Evolutionary conservation across 192 early-diverging fungal species (phyloP), one percentile per base, ranked within the genome.

Genomic region (Coemansia sp.): DNA sequence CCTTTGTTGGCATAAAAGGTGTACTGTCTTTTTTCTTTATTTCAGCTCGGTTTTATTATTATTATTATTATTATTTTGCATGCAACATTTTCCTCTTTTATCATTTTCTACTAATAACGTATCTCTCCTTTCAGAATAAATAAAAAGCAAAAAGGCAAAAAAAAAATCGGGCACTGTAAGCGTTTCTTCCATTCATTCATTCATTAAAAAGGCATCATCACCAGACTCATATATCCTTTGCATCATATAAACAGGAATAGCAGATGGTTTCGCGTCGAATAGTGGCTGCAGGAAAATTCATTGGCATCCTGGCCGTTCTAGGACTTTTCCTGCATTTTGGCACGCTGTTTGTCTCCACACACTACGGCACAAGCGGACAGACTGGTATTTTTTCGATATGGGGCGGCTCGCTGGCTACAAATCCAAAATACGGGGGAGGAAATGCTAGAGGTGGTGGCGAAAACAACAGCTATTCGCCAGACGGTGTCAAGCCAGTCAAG

Each of bases 291-390:
- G 54, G 62, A 54, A 81, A 81, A 62, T 68, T 81, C 49, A 8
- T 73, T 16, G 71, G 73, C 48, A 55, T 81, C 42, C 15, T 81
- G 49, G 67, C 61, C 6, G 73, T 72, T 16, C 56, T 76, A 21
- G 78, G 39, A 12, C 63, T 81, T 10, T 43, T 76, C 41, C 11
- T 81, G 62, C 78, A 81, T 26, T 58, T 76, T 52, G 73, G 74
- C 22, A 48, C 71, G 18, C 56, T 61, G 9, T 22, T 81, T 8
- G 67, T 72, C 40, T 57, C 78, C n/a, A 54, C 74, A 6, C 67
- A 71, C 64, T 69, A 73, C 74, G 70, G 70, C 62, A 76, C 65
- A 45, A 67, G 41, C 22, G 63, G 70, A 1, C 70, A 76, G 40
- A 54, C 32, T 2, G 54, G 68, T 37, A 61, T 76, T 37, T 76